Base-by-base conservation (phyloP, 2,329 filamentous ascomycete species). In the Chrysoporthe cubensis region DNA sequence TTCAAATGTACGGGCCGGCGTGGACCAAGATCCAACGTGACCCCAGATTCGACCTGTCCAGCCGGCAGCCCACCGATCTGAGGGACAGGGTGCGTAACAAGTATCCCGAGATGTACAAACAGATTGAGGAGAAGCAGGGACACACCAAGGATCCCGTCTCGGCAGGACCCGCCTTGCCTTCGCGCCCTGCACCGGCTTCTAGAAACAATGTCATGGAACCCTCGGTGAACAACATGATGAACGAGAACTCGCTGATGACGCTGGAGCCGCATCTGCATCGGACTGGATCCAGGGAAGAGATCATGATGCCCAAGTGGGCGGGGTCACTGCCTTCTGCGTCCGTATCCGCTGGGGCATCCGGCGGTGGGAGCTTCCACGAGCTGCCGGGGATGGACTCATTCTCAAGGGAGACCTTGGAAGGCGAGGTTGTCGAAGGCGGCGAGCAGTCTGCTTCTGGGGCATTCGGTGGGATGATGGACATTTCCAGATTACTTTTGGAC, bases 11-110 rank as follows among this genome's bases (percentile, higher is more conserved):
- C 73, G 88, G 88, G 0, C 86, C 88, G 9, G 84, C 87, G 9
- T 90, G 88, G 88, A 89, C 87, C 63, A 87, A 85, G 75, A 90
- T 90, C 26, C 87, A 89, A 73, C 82, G 87, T 46, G 87, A 90
- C 69, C 76, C 83, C 16, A 80, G 80, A 40, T 89, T 87, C 75
- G 80, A 87, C 68, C 78, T 90, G n/a, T 82, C 84, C 4, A 85
- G 76, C 68, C 80, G 88, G 57, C 85, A 88, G 71, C 87, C 88
- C 1, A 90, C 88, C 0, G 88, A 90, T 73, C 75, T 90, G 63
- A 81, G 88, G 69, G 88, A 90, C 71, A 82, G 88, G 32, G 82
- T 90, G 43, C 83, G 88, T 56, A 90, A 90, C 76, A 89, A 88
- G 72, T 88, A 88, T 71, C 85, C 87, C 3, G 83, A 83, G 16